Conservation (phyloP, 1,139 yeast genomes). For the Scheffersomyces illinoinensis region DNA sequence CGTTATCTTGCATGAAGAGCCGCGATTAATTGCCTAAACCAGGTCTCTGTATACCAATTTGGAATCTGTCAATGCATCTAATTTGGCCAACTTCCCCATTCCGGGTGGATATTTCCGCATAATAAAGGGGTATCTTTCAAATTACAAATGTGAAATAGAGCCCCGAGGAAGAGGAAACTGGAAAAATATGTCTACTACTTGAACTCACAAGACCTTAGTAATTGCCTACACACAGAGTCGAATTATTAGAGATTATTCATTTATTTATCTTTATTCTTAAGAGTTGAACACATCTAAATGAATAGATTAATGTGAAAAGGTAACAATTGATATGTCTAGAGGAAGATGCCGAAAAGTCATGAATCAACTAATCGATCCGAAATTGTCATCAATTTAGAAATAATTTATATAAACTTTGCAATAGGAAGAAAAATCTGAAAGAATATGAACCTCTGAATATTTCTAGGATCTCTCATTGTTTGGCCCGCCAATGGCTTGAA, state of each 20-base stretch:
- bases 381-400: neutral
- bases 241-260: too few species aligned
- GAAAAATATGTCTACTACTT: neutral
- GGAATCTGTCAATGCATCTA: neutral
- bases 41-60: neutral
- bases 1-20: neutral
- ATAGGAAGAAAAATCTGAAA: neutral
- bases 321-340: neutral
- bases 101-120: neutral
- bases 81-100: neutral
- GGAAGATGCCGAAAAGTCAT: neutral
- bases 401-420: neutral
- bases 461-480: too few species aligned
- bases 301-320: neutral
- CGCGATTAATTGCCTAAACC: conserved; percentile 1
- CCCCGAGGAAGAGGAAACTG: neutral
- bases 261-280: too few species aligned
- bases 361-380: neutral
- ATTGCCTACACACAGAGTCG: too few species aligned
- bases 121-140: neutral
- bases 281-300: neutral
- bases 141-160: neutral
- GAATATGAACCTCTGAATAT: neutral
- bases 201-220: neutral
- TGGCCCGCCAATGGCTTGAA: too few species aligned